Base-by-base conservation (phyloP, 2,329 filamentous ascomycete genomes). In the Microdochium trichocladiopsis region DNA sequence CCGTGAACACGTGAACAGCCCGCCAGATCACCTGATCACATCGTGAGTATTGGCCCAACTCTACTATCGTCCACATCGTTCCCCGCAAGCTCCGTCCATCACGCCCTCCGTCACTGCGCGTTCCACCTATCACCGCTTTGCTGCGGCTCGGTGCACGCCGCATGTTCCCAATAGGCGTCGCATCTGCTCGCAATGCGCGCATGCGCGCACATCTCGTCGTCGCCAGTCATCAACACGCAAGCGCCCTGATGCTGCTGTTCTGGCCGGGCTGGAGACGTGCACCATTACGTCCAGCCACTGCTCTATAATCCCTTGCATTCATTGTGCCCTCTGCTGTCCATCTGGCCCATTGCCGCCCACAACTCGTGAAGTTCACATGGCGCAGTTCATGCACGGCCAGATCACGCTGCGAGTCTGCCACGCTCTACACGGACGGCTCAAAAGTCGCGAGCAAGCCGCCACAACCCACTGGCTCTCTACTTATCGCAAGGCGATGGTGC, bases 11-110 rank as follows among this genome's bases (percentile, higher is more conserved):
- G 41, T 45, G 41, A 45, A 45, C 21, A 3, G 41, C 41, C 41
- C 41, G 41, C 41, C 41, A 45, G 41, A 45, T 45, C 41, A 45
- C 41, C 41, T 45, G 41, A 45, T 22, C 41, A 45, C 41, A 45
- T 45, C 41, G 41, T 45, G 41, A 45, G 41, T 45, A 45, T 45
- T 45, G 41, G 41, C 41, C 41, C n/a, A 23, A 10, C 41, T 45
- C 41, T 45, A 16, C 41, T 45, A 45, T 18, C 12, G 41, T 45
- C 41, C 41, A 12, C 41, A 3, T 45, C 41, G 41, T 18, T 45
- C 41, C 41, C 41, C 41, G 41, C 41, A 45, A 45, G 41, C 41
- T 45, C 41, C 41, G 18, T 21, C 18, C 16, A 45, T 45, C 41
- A 22, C 3, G 3, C 41, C 16, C 22, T 10, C 18, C 41, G 10